Evolutionary conservation across 169 alveolate genomes (phyloP), one percentile per base, ranked within the genome.

Genomic region (Plasmodium vivax): DNA sequence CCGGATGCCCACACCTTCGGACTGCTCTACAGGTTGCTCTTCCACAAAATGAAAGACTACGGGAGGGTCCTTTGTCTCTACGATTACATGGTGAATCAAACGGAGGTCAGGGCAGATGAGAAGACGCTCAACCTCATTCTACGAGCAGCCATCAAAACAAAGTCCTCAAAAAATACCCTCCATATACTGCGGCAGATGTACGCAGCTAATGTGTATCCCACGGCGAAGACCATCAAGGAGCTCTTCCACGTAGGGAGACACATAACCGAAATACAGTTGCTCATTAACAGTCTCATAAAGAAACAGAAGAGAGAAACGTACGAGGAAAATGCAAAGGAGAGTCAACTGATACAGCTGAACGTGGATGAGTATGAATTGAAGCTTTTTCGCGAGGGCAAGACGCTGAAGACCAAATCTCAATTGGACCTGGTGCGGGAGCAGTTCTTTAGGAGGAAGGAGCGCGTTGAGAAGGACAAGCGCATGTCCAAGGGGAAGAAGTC

Each of bases 201-300:
- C 84, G 38, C 81, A 16, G 82, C 94, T 41, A 93, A 95, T 56
- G 93, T 97, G 41, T 96, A 93, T 81, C 99, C 99, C 1, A 95
- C 97, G 1, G 97, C 98, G 6, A 92, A 94, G 79, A 92, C 96
- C 77, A 84, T 96, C 45, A 96, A 83, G 41, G 96, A 87, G 74
- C 92, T 97, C 82, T 97, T 95, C 23, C 93, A 83, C 34, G 97
- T 94, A 14, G 99, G 97, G n/a, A 96, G 97, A 71, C 95, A 95
- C 75, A 95, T 97, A 71, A 83, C 96, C 4, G 97, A 97, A 6
- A 95, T 97, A 10, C 98, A 97, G 94, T 32, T 81, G 56, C 82
- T 94, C 62, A 96, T 96, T 47, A 91, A 87, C 36, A 93, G 92
- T 73, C 71, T 96, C 83, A 83, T 95, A 30, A 2, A 54, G 84